Percentiles rank a stretch among this genome's conserved stretches.
These are phyloP conservation scores for Monosporascus ibericus DNA, from an alignment of 2,329 filamentous ascomycete genomes.

Conservation along the genomic window DNA sequence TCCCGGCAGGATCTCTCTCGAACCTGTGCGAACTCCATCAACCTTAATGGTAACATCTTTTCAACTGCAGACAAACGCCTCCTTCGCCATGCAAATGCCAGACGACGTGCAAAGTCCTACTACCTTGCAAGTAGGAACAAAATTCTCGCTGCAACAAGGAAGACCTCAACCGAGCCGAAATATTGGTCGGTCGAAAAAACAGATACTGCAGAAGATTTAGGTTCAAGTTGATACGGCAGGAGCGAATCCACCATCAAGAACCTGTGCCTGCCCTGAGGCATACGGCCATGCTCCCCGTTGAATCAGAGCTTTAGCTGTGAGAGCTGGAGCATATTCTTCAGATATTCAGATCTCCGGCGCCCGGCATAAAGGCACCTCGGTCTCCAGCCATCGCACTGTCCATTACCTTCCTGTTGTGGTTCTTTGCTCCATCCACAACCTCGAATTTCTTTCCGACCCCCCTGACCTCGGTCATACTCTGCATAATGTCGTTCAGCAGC, in stretches of 20 bases:
- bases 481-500: slow-evolving; percentile 69
- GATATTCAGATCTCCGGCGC: slow-evolving; percentile 21
- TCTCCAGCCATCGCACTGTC: slow-evolving; percentile 9
- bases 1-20: slow-evolving; percentile 2
- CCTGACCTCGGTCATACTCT: slow-evolving; percentile 63
- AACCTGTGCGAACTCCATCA: slow-evolving; percentile 5
- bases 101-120: slow-evolving; percentile 1
- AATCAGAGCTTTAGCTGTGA: not conserved
- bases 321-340: slow-evolving; percentile 2
- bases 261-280: not conserved
- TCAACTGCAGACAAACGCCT: slow-evolving; percentile 20
- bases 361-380: slow-evolving; percentile 12
- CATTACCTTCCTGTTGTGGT: slow-evolving; percentile 15
- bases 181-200: no score
- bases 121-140: no score
- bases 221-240: no score
- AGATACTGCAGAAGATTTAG: no score
- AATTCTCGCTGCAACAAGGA: no score
- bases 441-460: slow-evolving; percentile 71
- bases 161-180: no score
- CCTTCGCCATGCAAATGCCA: slow-evolving; percentile 27
- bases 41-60: slow-evolving; percentile 5
- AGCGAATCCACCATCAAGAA: no score
- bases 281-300: no score
- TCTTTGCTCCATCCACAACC: slow-evolving; percentile 44